These are phyloP conservation scores for Fusarium fujikuroi DNA, from an alignment of 2,329 filamentous ascomycete species.

Conservation along the genomic window DNA sequence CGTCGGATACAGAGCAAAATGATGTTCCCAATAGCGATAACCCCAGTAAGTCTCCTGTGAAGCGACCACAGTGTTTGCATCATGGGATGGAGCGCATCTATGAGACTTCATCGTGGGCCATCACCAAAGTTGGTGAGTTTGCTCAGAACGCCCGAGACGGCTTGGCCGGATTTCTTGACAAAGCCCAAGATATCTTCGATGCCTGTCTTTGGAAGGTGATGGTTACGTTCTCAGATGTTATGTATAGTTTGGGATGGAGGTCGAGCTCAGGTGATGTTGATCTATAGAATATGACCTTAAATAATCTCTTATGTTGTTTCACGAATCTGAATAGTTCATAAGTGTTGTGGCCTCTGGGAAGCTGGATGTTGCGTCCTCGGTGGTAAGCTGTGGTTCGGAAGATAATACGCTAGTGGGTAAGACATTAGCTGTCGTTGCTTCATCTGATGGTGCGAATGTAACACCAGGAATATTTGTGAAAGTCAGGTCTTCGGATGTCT, in stretches of 20 bases:
- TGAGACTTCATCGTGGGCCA: background rate
- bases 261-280: background rate
- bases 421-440: background rate
- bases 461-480: background rate
- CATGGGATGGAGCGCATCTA: background rate
- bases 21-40: background rate
- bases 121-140: background rate
- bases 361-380: background rate
- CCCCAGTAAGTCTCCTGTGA: background rate
- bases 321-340: background rate
- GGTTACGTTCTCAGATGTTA: background rate
- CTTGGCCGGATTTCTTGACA: background rate
- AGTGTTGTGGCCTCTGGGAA: accelerated
- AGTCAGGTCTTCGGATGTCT: background rate
- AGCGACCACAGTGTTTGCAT: conserved; percentile 2
- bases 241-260: background rate
- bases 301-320: background rate
- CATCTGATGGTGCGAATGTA: background rate
- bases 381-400: background rate
- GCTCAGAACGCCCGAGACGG: background rate
- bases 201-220: conserved; percentile 4
- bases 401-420: background rate
- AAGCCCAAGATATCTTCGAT: conserved; percentile 8
- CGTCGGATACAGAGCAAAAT: background rate
- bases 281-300: background rate